Evolutionary conservation across 805 yeast species (phyloP), one percentile per base, ranked within the genome.

Genomic region (Kuraishia borneana): DNA sequence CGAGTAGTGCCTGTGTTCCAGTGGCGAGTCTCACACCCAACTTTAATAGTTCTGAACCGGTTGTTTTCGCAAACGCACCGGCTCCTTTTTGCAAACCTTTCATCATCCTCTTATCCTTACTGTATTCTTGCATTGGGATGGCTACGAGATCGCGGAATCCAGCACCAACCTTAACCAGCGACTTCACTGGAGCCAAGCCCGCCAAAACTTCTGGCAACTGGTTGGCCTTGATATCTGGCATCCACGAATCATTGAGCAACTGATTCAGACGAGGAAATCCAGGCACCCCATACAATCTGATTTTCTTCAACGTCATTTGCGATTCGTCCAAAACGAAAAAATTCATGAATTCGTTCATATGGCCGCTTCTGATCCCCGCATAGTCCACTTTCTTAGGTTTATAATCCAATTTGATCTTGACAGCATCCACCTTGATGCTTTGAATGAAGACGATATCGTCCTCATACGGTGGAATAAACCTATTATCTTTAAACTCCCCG

Each of bases 331-430:
- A 63, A 6, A 80, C 78, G 55, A 92, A 88, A 41, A 92, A 73
- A 51, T 92, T 92, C 70, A 85, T 76, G 34, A 92, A 70, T 51
- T 89, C 96, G 3, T 81, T 76, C 0, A 85, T 72, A 40, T 80
- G 85, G 0, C 97, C 97, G 0, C 95, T 80, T 38, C 83, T 64
- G 21, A 88, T 67, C 0, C 95, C 96, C 2, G 76, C 72, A 48
- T 82, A 83, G 52, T 89, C 94, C 20, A 89, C 67, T 43, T 76
- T 82, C 51, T 87, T 87, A 0, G 98, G 97, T 50, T 85, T 87
- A 53, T 92, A 92, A 54, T 92, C 97, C 27, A 92, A 60, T 40
- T 76, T 76, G 16, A 92, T 51, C 31, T 64, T 67, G 2, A 83
- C 57, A 0, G 76, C 60, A 37, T 70, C 68, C 4, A 87, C 65